A percentile compares a stretch with the other conserved stretches of the same genome.
phyloP scores from a whole-genome alignment of 192 early-diverging fungal genomes.

The Spizellomyces sp. region DNA sequence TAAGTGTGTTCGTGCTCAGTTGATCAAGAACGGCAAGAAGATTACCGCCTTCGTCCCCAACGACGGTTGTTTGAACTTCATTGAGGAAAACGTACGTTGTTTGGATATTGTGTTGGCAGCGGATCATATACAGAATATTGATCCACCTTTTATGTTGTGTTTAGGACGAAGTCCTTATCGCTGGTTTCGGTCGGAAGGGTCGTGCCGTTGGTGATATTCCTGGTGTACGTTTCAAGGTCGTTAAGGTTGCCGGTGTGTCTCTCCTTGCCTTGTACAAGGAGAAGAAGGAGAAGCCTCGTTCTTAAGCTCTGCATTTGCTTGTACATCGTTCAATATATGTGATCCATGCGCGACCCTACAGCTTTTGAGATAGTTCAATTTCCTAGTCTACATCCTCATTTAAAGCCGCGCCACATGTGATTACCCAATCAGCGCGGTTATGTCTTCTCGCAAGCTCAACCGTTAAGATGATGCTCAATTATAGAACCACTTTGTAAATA shows the following conservation, averaged over 20 bases:
- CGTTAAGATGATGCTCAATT: too few relatives aligned
- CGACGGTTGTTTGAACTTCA: slow-evolving; percentile 99
- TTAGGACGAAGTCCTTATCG: slow-evolving; percentile 96
- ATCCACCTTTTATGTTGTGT: not conserved
- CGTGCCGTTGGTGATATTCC: slow-evolving; percentile 99
- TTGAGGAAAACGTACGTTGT: slow-evolving; percentile 89
- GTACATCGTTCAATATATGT: not conserved
- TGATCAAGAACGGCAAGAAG: slow-evolving; percentile 99
- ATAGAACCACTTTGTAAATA: too few relatives aligned
- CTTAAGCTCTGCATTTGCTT: slow-evolving; percentile 23
- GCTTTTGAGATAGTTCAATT: not conserved
- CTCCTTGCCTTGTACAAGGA: slow-evolving; percentile 99
- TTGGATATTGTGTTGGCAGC: not conserved
- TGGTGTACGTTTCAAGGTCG: slow-evolving; percentile 99
- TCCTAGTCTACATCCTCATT: not conserved
- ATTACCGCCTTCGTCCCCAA: slow-evolving; percentile 99
- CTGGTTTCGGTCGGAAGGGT: slow-evolving; percentile 99
- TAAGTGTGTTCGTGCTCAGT: slow-evolving; percentile 99
- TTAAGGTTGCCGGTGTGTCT: slow-evolving; percentile 99
- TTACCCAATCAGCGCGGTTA: too few relatives aligned
- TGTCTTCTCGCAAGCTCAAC: too few relatives aligned
- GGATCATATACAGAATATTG: not conserved
- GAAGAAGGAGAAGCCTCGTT: slow-evolving; percentile 99
- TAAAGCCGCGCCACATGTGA: too few relatives aligned
- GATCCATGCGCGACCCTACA: not conserved